Conservation (phyloP, 768 basidiomycete species). For the Megacollybia marginata region DNA sequence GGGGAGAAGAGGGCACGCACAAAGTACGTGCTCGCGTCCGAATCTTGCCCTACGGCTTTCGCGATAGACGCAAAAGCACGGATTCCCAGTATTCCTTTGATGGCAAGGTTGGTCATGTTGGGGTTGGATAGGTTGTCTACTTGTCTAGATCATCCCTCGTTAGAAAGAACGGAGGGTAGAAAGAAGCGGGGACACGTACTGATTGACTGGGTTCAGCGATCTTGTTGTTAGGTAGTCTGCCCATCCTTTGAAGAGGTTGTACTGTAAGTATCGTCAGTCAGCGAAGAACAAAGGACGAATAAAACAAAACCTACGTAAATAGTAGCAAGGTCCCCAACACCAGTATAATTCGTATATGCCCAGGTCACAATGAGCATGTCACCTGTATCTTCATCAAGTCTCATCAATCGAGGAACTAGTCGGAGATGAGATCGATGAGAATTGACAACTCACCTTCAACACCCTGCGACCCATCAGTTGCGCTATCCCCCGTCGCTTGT, state of each 20-base stretch:
- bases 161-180: neutral
- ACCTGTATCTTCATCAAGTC: neutral
- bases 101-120: constrained; percentile 8
- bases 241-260: constrained; percentile 1
- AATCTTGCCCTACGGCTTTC: too few relatives aligned
- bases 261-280: constrained; percentile 1
- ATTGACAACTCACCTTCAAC: neutral
- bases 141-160: neutral
- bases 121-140: constrained; percentile 1
- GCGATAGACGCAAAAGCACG: constrained; percentile 10
- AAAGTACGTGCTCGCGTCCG: too few relatives aligned
- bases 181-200: constrained; percentile 2
- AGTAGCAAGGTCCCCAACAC: neutral
- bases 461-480: neutral
- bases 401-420: too few relatives aligned
- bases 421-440: too few relatives aligned
- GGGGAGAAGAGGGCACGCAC: too few relatives aligned
- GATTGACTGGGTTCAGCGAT: neutral
- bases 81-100: constrained; percentile 8
- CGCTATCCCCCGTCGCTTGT: neutral
- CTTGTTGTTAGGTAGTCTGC: constrained; percentile 3
- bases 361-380: constrained; percentile 5
- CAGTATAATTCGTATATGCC: constrained; percentile 1
- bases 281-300: neutral
- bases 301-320: neutral